Conservation (phyloP, 768 basidiomycete genomes). For the Naganishia friedmannii region DNA sequence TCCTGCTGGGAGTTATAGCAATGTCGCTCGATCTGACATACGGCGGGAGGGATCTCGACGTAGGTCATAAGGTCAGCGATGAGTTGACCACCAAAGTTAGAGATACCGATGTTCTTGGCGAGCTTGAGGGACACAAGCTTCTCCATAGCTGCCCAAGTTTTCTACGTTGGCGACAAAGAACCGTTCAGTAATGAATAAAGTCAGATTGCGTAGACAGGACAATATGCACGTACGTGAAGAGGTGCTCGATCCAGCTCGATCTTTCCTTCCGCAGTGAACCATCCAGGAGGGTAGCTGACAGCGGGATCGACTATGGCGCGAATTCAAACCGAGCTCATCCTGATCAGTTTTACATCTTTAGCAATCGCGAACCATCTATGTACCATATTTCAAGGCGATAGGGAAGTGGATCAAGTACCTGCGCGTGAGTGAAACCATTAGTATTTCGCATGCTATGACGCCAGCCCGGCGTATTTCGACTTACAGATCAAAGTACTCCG, state of each 20-base stretch:
- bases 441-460: too few species aligned
- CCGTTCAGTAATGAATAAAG: too few species aligned
- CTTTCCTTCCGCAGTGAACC: slow-evolving; percentile 65
- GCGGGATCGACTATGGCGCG: slow-evolving; percentile 61
- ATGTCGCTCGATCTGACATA: slow-evolving; percentile 64
- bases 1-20: slow-evolving; percentile 48
- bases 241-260: slow-evolving; percentile 61
- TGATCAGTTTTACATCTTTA: neutral
- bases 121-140: slow-evolving; percentile 67
- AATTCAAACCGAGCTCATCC: neutral
- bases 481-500: slow-evolving; percentile 59
- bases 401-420: slow-evolving; percentile 70
- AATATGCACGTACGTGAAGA: slow-evolving; percentile 23
- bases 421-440: neutral
- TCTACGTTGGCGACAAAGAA: slow-evolving; percentile 58
- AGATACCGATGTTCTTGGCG: slow-evolving; percentile 76
- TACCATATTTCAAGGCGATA: slow-evolving; percentile 65
- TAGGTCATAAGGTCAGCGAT: slow-evolving; percentile 75
- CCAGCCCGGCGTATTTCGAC: too few species aligned
- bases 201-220: too few species aligned
- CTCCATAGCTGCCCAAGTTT: slow-evolving; percentile 84
- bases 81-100: slow-evolving; percentile 71
- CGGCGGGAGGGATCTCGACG: slow-evolving; percentile 64
- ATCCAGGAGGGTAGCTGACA: slow-evolving; percentile 69
- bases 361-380: neutral